These are phyloP conservation scores for Curvularia verruculosa DNA, from an alignment of 2,329 filamentous ascomycete genomes.

Conservation along the genomic window DNA sequence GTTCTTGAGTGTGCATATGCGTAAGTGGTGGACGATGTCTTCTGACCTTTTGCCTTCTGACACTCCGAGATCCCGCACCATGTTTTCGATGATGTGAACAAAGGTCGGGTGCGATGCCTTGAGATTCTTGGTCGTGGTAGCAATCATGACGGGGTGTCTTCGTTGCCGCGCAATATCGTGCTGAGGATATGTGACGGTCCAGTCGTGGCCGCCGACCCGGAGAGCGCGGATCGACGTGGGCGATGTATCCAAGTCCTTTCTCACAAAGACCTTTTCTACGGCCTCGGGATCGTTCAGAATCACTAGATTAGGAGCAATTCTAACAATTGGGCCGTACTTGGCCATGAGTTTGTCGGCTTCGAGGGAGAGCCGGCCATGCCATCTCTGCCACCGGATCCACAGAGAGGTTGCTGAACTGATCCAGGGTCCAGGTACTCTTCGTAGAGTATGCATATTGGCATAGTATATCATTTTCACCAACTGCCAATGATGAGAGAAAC, in stretches of 20 bases:
- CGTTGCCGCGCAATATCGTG: conserved; percentile 23
- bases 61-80: conserved; percentile 21
- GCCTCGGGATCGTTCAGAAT: conserved; percentile 25
- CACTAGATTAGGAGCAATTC: conserved; percentile 28
- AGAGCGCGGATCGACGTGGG: conserved; percentile 28
- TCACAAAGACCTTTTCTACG: conserved; percentile 25
- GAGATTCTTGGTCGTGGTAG: conserved; percentile 27
- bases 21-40: conserved; percentile 30
- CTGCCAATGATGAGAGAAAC: not conserved
- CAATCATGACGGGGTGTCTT: conserved; percentile 30
- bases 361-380: conserved; percentile 26
- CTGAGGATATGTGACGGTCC: conserved; percentile 32
- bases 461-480: conserved; percentile 18
- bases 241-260: conserved; percentile 27
- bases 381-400: conserved; percentile 31
- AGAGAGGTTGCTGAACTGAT: conserved; percentile 23
- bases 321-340: conserved; percentile 25
- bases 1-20: conserved; percentile 27
- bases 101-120: conserved; percentile 23
- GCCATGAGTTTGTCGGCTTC: conserved; percentile 28
- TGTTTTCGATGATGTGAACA: conserved; percentile 23
- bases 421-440: conserved; percentile 25
- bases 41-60: conserved; percentile 21
- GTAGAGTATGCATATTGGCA: conserved; percentile 21
- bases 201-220: conserved; percentile 28